Evolutionary conservation across 2,329 filamentous ascomycete genomes (phyloP).

Genomic region (Fusarium nanum): DNA sequence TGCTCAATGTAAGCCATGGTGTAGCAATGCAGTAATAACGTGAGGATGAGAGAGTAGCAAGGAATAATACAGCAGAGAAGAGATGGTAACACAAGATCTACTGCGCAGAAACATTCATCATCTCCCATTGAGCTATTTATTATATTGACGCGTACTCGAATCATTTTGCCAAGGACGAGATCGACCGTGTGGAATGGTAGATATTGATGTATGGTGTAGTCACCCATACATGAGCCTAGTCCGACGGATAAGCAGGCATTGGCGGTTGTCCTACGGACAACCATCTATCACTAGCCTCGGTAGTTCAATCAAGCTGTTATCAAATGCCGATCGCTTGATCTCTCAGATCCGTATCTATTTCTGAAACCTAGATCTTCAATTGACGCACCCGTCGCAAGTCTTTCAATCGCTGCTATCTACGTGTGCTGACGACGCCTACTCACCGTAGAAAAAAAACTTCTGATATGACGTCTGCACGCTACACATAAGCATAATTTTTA

Average conservation of each 20-base stretch:
- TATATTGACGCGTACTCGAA: neutral
- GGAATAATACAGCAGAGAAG: neutral
- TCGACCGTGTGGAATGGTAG: neutral
- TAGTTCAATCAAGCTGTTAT: neutral
- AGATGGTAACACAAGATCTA: neutral
- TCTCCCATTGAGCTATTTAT: neutral
- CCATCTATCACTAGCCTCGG: neutral
- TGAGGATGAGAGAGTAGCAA: neutral
- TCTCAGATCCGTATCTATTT: neutral
- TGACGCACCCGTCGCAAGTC: neutral
- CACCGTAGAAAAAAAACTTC: too few species aligned
- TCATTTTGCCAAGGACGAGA: rapidly evolving
- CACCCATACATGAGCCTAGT: neutral
- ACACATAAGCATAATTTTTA: neutral
- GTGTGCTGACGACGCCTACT: neutral
- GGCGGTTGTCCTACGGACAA: neutral
- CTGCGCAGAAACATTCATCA: neutral
- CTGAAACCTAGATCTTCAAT: neutral
- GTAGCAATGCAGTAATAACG: neutral
- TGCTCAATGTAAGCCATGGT: neutral
- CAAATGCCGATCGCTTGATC: neutral
- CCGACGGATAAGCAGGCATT: neutral
- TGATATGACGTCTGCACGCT: neutral
- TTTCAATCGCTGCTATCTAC: too few species aligned
- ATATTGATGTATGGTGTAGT: neutral